phyloP scores from a whole-genome alignment of 495 filamentous ascomycete species.

The Xylaria acuta region DNA sequence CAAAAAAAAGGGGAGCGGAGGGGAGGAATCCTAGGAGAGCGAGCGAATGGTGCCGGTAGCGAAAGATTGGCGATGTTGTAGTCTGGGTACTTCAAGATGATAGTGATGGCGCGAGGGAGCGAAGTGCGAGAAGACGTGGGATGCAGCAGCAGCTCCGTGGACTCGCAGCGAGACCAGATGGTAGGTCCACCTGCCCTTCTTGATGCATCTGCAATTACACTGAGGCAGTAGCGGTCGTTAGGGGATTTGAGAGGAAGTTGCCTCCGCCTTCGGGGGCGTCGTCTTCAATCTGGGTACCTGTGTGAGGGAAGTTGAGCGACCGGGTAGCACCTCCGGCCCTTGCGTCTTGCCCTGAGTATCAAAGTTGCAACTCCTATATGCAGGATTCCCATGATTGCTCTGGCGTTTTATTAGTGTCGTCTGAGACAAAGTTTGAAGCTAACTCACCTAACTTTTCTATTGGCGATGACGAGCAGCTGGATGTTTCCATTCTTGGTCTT shows the following conservation, averaged over 20 bases:
- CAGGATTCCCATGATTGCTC: neutral
- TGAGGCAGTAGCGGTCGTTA: neutral
- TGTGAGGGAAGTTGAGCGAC: neutral
- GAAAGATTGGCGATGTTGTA: conserved; percentile 26
- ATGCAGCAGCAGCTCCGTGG: neutral
- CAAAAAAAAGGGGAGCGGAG: conserved; percentile 29
- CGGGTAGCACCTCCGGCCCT: neutral
- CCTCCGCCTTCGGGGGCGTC: neutral
- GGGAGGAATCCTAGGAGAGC: conserved; percentile 4
- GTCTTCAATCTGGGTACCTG: neutral
- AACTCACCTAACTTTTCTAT: neutral
- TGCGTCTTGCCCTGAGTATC: neutral
- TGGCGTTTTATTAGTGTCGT: neutral
- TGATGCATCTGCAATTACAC: no score
- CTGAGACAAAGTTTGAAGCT: neutral
- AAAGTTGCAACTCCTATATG: neutral
- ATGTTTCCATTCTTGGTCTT: neutral
- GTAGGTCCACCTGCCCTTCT: neutral
- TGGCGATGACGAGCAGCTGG: neutral
- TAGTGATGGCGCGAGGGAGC: neutral
- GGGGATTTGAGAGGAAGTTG: neutral
- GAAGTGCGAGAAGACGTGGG: neutral
- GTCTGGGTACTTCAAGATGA: conserved; percentile 21
- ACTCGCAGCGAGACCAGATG: neutral
- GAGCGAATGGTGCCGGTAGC: neutral